Conservation (phyloP, 2,329 filamentous ascomycete genomes). For the Microsporum canis region DNA sequence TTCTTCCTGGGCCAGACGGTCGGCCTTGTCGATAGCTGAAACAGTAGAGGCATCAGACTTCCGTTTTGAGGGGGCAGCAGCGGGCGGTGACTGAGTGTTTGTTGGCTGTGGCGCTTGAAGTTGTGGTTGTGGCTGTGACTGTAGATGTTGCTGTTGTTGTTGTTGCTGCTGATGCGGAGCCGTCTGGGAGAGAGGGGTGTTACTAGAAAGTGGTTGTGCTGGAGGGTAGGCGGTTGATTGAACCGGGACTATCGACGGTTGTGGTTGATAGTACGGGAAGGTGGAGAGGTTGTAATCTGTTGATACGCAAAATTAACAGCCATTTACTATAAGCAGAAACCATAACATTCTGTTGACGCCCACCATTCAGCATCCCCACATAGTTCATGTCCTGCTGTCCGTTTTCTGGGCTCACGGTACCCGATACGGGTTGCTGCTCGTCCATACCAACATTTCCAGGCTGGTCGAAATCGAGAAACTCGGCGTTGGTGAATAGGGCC, state of each 20-base stretch:
- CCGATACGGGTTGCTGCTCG: slow-evolving; percentile 10
- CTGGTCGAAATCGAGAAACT: slow-evolving; percentile 67
- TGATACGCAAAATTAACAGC: background rate
- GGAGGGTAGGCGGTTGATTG: slow-evolving; percentile 7
- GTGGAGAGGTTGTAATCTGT: slow-evolving; percentile 15
- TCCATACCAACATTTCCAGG: slow-evolving; percentile 24
- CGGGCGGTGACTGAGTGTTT: background rate
- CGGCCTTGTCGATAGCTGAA: slow-evolving; percentile 57
- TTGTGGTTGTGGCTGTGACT: background rate
- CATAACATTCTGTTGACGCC: slow-evolving; percentile 14
- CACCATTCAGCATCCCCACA: slow-evolving; percentile 33
- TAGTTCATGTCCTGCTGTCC: slow-evolving; percentile 28
- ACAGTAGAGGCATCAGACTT: slow-evolving; percentile 14
- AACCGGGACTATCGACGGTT: slow-evolving; percentile 9
- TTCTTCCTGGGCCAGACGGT: slow-evolving; percentile 67
- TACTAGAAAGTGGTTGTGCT: background rate
- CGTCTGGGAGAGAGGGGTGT: background rate
- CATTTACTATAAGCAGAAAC: background rate
- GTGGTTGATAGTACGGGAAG: slow-evolving; percentile 11
- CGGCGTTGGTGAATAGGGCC: slow-evolving; percentile 68
- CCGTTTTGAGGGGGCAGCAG: slow-evolving; percentile 6
- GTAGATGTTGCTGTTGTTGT: background rate
- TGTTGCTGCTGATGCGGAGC: background rate
- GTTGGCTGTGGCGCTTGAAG: background rate
- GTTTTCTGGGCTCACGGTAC: slow-evolving; percentile 15